Conservation (phyloP, 768 basidiomycete genomes). For the Serendipita sp. region DNA sequence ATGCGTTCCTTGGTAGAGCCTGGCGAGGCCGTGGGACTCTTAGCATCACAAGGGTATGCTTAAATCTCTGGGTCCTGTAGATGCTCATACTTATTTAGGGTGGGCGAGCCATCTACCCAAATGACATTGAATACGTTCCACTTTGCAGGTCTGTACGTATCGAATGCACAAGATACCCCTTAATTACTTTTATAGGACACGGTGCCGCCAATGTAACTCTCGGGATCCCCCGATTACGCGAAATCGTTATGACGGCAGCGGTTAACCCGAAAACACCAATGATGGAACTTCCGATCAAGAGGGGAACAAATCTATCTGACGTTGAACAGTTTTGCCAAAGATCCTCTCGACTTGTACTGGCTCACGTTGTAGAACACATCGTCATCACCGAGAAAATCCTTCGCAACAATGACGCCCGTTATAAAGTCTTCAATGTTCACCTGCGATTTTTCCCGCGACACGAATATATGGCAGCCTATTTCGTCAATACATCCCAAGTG, state of each 20-base stretch:
- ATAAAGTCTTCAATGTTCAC: constrained; percentile 63
- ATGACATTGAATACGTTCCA: constrained; percentile 99
- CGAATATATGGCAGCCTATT: constrained; percentile 75
- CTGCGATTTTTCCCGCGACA: constrained; percentile 73
- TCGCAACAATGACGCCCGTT: constrained; percentile 47
- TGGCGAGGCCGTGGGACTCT: constrained; percentile 92
- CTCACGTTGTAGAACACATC: constrained; percentile 75
- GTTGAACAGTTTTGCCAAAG: constrained; percentile 74
- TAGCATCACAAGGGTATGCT: constrained; percentile 88
- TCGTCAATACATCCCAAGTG: constrained; percentile 55
- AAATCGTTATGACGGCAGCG: constrained; percentile 98
- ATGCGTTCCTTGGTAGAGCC: constrained; percentile 88
- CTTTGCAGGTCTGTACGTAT: constrained; percentile 59
- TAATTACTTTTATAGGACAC: constrained; percentile 45
- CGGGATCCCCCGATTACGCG: constrained; percentile 94
- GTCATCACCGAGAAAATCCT: constrained; percentile 60
- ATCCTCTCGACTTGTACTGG: constrained; percentile 68
- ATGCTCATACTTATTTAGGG: constrained; percentile 30
- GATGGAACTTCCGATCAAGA: constrained; percentile 68
- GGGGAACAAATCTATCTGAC: constrained; percentile 34
- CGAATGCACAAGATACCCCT: constrained; percentile 1
- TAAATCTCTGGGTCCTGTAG: not conserved
- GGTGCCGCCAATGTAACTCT: constrained; percentile 98
- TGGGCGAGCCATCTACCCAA: constrained; percentile 97
- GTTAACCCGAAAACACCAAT: constrained; percentile 92